Evolutionary conservation across 352 stramenopile genomes (phyloP).

Genomic region (Aphanomyces euteiches): DNA sequence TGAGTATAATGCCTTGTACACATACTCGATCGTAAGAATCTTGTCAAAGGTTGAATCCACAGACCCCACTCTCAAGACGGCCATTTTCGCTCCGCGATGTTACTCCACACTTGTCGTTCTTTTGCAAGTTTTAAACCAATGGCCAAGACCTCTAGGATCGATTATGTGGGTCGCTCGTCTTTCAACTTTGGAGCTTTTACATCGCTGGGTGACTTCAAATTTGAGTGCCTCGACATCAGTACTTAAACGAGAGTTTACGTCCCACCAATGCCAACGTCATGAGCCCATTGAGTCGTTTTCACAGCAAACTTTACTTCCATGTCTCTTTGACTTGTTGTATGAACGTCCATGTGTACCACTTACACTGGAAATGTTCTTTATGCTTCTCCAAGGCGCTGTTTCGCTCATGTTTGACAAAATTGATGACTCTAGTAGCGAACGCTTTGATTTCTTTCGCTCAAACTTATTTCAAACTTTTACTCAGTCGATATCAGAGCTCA

Average conservation of each 20-base stretch:
- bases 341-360: constrained; percentile 3
- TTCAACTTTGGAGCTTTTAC: neutral
- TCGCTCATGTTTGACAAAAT: constrained; percentile 20
- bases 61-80: neutral
- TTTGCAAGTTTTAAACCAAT: constrained; percentile 2
- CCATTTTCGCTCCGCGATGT: neutral
- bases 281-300: neutral
- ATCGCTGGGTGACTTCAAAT: neutral
- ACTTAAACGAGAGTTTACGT: constrained; percentile 2
- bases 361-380: constrained; percentile 3
- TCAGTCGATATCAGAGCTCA: constrained; percentile 24
- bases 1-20: neutral
- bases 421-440: neutral
- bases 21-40: neutral
- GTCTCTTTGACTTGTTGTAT: constrained; percentile 15
- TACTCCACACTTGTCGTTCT: neutral
- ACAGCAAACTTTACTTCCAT: neutral
- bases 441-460: constrained; percentile 13
- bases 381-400: neutral
- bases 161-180: neutral
- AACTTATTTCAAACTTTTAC: constrained; percentile 21
- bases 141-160: neutral
- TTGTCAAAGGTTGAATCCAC: neutral
- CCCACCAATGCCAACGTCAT: neutral
- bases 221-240: neutral